Conservation (phyloP, 2,329 filamentous ascomycete genomes). For the Capronia epimyces region DNA sequence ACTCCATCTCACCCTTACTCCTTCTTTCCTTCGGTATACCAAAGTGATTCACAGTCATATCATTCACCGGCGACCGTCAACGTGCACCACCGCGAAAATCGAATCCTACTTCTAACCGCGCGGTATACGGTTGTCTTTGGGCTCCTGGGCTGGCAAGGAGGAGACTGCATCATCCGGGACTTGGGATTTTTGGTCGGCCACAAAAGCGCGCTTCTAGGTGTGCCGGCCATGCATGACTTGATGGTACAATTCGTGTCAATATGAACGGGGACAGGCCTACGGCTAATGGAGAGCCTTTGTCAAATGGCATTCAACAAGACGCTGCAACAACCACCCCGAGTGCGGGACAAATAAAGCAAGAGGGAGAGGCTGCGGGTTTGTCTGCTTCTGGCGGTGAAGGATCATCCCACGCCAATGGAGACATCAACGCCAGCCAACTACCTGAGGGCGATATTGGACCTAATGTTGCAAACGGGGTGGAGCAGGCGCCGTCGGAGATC, state of each 20-base stretch:
- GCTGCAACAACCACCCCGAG: conserved; percentile 3
- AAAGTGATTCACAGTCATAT: background rate
- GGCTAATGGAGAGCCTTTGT: conserved; percentile 21
- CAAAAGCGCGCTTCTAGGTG: conserved; percentile 12
- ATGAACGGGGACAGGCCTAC: conserved; percentile 27
- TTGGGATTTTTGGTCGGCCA: conserved; percentile 10
- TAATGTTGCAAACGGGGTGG: background rate
- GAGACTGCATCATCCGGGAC: background rate
- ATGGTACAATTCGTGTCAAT: conserved; percentile 21
- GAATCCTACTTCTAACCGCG: too few relatives aligned
- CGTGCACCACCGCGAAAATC: background rate
- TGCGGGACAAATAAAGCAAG: conserved; percentile 9
- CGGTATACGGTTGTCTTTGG: too few relatives aligned
- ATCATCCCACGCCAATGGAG: conserved; percentile 10
- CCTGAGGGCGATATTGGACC: background rate
- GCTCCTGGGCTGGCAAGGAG: background rate
- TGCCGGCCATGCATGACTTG: conserved; percentile 26
- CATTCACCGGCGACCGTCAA: background rate
- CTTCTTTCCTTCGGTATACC: background rate
- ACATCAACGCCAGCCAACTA: conserved; percentile 2
- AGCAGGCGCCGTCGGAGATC: conserved; percentile 19
- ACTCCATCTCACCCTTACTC: background rate
- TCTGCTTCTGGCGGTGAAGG: conserved; percentile 1
- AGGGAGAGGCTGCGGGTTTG: background rate
- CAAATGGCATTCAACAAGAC: conserved; percentile 19